Percentiles rank a stretch among this genome's conserved stretches.
Evolutionary conservation across 768 basidiomycete genomes (phyloP).

Genomic region (Trametes villosa): DNA sequence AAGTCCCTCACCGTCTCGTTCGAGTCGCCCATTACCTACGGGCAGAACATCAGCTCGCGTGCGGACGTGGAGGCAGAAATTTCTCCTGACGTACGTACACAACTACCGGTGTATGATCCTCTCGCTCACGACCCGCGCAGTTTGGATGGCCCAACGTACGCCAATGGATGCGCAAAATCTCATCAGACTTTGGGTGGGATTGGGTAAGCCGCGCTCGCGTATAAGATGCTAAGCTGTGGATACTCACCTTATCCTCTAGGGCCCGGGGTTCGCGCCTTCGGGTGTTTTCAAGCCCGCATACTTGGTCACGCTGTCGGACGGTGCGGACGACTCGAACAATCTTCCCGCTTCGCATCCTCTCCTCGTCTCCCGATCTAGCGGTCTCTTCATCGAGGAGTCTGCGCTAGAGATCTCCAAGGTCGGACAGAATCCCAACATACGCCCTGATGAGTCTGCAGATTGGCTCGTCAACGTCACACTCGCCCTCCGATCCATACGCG

Average conservation of each 20-base stretch:
- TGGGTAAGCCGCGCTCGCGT: constrained; percentile 43
- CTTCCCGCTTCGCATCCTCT: constrained; percentile 28
- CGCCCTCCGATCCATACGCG: constrained; percentile 47
- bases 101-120: no score
- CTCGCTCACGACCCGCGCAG: no score
- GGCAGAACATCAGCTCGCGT: constrained; percentile 53
- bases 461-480: constrained; percentile 61
- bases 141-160: constrained; percentile 55
- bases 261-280: constrained; percentile 59
- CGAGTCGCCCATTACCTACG: constrained; percentile 58
- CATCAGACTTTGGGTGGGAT: constrained; percentile 65
- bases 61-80: constrained; percentile 52
- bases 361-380: constrained; percentile 22
- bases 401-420: constrained; percentile 59
- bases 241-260: constrained; percentile 34
- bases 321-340: background rate
- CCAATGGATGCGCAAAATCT: constrained; percentile 52
- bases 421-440: constrained; percentile 47
- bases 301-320: constrained; percentile 45
- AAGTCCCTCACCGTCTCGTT: constrained; percentile 53
- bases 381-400: constrained; percentile 52
- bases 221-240: background rate
- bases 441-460: constrained; percentile 49
- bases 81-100: constrained; percentile 36
- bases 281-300: constrained; percentile 61